Conservation (phyloP, 495 filamentous ascomycete genomes). For the Penicillium maclennaniae region DNA sequence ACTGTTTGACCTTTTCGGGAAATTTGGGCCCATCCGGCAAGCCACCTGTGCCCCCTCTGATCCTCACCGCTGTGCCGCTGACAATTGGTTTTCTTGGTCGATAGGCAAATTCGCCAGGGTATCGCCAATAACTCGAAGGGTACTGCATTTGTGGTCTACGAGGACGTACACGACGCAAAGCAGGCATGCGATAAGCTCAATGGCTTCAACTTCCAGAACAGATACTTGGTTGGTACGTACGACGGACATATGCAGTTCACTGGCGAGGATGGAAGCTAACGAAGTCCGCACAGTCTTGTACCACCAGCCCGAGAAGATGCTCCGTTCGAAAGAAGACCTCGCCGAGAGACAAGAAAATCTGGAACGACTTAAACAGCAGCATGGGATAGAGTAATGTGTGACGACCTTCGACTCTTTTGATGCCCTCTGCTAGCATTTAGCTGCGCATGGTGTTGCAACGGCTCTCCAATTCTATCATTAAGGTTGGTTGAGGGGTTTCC, state of each 20-base stretch:
- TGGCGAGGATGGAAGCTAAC: constrained; percentile 6
- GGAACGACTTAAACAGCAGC: constrained; percentile 95
- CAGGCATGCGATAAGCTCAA: constrained; percentile 98
- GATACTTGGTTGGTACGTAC: constrained; percentile 92
- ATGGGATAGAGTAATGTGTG: constrained; percentile 88
- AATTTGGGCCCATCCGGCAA: constrained; percentile 91
- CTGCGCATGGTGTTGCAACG: constrained; percentile 35
- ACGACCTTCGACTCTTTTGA: constrained; percentile 31
- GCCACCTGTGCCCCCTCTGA: constrained; percentile 14
- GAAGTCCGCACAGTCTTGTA: constrained; percentile 68
- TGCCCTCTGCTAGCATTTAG: constrained; percentile 40
- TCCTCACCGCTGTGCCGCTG: neutral
- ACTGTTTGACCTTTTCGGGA: constrained; percentile 91
- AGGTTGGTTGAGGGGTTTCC: constrained; percentile 43
- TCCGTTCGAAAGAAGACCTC: constrained; percentile 86
- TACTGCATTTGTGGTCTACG: constrained; percentile 97
- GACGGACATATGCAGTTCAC: neutral
- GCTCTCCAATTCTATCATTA: constrained; percentile 30
- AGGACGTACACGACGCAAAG: constrained; percentile 99
- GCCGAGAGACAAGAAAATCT: constrained; percentile 92
- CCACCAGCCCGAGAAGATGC: constrained; percentile 98
- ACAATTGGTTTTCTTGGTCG: constrained; percentile 25
- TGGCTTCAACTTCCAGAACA: constrained; percentile 99
- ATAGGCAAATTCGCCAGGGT: constrained; percentile 95
- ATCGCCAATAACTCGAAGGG: constrained; percentile 97